Percentiles rank a stretch among this genome's conserved stretches.
Conservation (phyloP, 2,329 filamentous ascomycete species). For the Colletotrichum euphorbiae region DNA sequence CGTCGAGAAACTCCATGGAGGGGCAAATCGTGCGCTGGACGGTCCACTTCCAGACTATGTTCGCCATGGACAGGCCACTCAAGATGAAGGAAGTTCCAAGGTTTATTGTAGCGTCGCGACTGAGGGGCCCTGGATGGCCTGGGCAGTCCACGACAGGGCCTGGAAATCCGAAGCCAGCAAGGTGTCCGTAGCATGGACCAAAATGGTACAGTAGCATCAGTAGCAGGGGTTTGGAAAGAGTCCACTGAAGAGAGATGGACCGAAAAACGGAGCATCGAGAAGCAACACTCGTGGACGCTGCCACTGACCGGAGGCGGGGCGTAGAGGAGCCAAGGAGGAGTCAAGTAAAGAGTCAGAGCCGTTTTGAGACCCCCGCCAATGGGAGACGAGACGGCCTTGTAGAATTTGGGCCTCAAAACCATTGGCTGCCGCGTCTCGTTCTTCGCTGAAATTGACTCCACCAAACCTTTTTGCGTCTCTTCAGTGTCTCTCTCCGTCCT, state of each 20-base stretch:
- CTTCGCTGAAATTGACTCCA: constrained; percentile 1
- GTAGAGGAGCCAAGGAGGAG: constrained; percentile 15
- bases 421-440: constrained; percentile 21
- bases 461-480: not conserved
- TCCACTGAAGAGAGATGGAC: constrained; percentile 35
- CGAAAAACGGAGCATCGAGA: constrained; percentile 35
- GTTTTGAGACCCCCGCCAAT: constrained; percentile 18
- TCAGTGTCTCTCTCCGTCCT: not conserved
- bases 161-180: constrained; percentile 24
- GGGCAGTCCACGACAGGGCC: constrained; percentile 11
- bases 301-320: constrained; percentile 31
- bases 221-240: not conserved
- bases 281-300: too few species aligned
- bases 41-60: constrained; percentile 31
- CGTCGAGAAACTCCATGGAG: constrained; percentile 19
- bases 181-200: constrained; percentile 16
- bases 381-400: not conserved
- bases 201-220: constrained; percentile 15
- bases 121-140: constrained; percentile 9
- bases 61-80: constrained; percentile 31
- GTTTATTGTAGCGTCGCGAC: constrained; percentile 17
- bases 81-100: constrained; percentile 28
- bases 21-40: constrained; percentile 29
- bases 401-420: constrained; percentile 11
- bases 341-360: constrained; percentile 26